Base-by-base conservation (phyloP, 2,329 filamentous ascomycete genomes). In the Chrysosporium keratinophilum region DNA sequence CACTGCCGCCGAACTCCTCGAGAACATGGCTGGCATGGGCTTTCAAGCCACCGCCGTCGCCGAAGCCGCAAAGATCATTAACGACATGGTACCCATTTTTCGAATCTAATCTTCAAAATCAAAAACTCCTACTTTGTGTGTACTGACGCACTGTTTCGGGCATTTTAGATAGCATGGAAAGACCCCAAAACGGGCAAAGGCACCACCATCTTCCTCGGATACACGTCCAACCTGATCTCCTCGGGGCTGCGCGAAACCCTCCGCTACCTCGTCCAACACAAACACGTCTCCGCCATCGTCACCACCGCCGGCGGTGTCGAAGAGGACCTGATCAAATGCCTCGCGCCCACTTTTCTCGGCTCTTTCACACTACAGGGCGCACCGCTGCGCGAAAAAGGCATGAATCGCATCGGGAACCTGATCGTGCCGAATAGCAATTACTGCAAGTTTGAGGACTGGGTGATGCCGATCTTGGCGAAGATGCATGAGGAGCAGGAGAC, bases 321-420 rank as follows among this genome's bases (percentile, higher is more conserved):
- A 70, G 93, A 98, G 69, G 93, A 98, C 70, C 83, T 98, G 55
- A 98, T 98, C 78, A 98, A 98, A 74, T 98, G 93, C 64, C 82
- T 98, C 1, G 93, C 86, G 10, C 84, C 88, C 50, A 98, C 93
- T 0, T 98, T 96, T 70, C 82, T 97, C 66, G 88, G 88, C 43
- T 84, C 87, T 1, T 98, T 97, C 72, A 81, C 78, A 50, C 83
- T 87, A 0, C 73, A 79, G 0, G 93, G 93, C 12, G 84, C 86
- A 7, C 80, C 81, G 1, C 78, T 98, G 19, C 87, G 93, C 39
- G 79, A 82, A 57, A 85, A 88, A 67, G 93, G 93, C 9, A 80
- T 97, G 64, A 98, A 98, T 71, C 83, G 93, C 33, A 97, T 98
- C 63, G 93, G 93, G 50, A 97, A 98, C 65, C 78, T 98, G 1